Conservation (phyloP, 2,329 filamentous ascomycete genomes). For the Rachicladosporium sp. region DNA sequence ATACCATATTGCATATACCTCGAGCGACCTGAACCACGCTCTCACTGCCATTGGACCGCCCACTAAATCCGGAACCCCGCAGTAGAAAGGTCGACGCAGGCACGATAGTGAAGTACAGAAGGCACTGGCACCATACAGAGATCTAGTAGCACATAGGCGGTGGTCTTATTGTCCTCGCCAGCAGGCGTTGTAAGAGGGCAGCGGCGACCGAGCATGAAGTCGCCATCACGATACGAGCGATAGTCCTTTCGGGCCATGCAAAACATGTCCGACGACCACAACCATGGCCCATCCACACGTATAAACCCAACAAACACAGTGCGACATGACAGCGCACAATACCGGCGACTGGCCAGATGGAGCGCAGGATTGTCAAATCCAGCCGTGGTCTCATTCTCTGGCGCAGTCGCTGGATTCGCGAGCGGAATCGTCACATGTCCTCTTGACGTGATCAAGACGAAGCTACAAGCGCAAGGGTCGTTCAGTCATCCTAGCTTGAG, state of each 20-base stretch:
- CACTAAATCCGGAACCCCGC: too few species aligned
- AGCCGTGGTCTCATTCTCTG: constrained; percentile 68
- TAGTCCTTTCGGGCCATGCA: constrained; percentile 21
- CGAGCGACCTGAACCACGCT: too few species aligned
- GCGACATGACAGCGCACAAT: constrained; percentile 14
- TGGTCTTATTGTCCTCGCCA: too few species aligned
- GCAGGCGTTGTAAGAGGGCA: too few species aligned
- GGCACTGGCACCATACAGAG: too few species aligned
- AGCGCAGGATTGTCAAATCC: constrained; percentile 39
- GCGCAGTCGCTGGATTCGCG: constrained; percentile 79
- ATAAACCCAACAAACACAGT: constrained; percentile 2
- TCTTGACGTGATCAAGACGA: constrained; percentile 97
- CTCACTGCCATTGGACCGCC: too few species aligned
- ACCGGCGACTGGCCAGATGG: constrained; percentile 27
- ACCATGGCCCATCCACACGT: constrained; percentile 15
- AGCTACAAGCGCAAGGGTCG: constrained; percentile 86
- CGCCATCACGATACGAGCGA: constrained; percentile 11
- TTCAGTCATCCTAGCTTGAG: constrained; percentile 40
- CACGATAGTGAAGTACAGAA: too few species aligned
- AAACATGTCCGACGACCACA: constrained; percentile 18
- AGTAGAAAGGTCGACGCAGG: too few species aligned
- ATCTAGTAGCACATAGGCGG: too few species aligned
- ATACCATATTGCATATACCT: too few species aligned
- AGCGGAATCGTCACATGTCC: constrained; percentile 93
- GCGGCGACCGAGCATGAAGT: constrained; percentile 16